Percentiles rank a stretch among this genome's conserved stretches.
Conservation (phyloP, 768 basidiomycete species). For the Sistotremastrum niveocremeum region DNA sequence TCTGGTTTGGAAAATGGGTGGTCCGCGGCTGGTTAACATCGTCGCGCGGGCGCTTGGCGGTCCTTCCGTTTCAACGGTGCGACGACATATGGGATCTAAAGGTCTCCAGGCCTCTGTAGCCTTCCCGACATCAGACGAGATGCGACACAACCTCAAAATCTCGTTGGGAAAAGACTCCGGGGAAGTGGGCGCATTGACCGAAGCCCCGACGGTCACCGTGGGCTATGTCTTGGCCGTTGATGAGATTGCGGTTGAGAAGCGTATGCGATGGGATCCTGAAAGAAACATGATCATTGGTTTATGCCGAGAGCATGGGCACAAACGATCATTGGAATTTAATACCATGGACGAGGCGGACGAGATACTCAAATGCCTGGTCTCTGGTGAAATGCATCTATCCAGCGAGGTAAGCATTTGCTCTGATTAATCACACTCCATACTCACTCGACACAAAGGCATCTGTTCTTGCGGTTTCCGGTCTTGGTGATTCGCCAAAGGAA, state of each 20-base stretch:
- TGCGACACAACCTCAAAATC: constrained; percentile 10
- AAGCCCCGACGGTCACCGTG: constrained; percentile 9
- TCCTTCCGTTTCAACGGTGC: no score
- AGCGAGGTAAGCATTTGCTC: constrained; percentile 2
- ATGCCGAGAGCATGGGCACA: constrained; percentile 13
- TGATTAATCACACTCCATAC: not conserved
- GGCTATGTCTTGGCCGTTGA: no score
- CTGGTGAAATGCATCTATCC: constrained; percentile 4
- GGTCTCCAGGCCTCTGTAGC: constrained; percentile 6
- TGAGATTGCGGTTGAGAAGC: constrained; percentile 11
- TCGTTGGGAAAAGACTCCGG: constrained; percentile 2
- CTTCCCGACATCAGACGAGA: constrained; percentile 6
- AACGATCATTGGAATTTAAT: constrained; percentile 7
- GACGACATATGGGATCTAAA: no score
- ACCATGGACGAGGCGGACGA: constrained; percentile 3
- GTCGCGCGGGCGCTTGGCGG: no score
- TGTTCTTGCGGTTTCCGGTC: constrained; percentile 12
- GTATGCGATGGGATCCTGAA: constrained; percentile 10
- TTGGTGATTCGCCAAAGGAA: constrained; percentile 7
- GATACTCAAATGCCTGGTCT: constrained; percentile 1
- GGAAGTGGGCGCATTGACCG: not conserved
- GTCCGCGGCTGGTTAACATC: no score
- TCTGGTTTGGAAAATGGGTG: no score
- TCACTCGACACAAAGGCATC: constrained; percentile 15
- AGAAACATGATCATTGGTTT: constrained; percentile 12